phyloP scores from a whole-genome alignment of 2,329 filamentous ascomycete species.

The Fusarium duplospermum region DNA sequence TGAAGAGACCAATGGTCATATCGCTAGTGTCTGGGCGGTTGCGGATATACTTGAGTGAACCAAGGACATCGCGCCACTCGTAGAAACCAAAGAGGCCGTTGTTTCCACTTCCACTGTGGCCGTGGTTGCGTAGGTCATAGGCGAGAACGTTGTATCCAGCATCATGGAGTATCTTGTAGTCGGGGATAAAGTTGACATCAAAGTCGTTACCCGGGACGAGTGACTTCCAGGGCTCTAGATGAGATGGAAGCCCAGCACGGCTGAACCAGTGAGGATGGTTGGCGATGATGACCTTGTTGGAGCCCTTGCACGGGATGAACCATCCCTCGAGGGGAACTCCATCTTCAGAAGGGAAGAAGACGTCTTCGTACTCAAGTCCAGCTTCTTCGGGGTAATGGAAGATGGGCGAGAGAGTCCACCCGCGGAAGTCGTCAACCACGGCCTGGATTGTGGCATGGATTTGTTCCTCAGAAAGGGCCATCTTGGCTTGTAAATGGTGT shows the following conservation, averaged over 20 bases:
- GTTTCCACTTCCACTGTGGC: conserved; percentile 20
- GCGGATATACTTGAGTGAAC: conserved; percentile 22
- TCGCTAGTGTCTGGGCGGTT: background rate
- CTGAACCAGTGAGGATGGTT: conserved; percentile 36
- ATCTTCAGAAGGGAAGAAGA: conserved; percentile 28
- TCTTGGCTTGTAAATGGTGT: background rate
- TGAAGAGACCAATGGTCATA: conserved; percentile 28
- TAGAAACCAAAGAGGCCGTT: conserved; percentile 32
- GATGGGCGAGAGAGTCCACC: conserved; percentile 24
- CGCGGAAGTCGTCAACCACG: conserved; percentile 26
- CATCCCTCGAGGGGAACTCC: conserved; percentile 26
- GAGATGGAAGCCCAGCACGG: conserved; percentile 24
- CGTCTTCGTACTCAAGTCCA: conserved; percentile 19
- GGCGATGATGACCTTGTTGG: conserved; percentile 29
- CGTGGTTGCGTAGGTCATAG: conserved; percentile 30
- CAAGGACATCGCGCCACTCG: conserved; percentile 30
- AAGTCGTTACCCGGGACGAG: conserved; percentile 31
- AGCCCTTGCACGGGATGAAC: conserved; percentile 26
- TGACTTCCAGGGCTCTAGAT: conserved; percentile 16
- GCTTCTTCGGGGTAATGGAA: conserved; percentile 23
- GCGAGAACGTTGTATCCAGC: conserved; percentile 27
- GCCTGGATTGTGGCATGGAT: conserved; percentile 11
- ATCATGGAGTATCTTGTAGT: conserved; percentile 33
- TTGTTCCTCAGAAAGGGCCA: conserved; percentile 14
- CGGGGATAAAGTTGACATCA: conserved; percentile 31